Percentiles rank a stretch among this genome's conserved stretches.
Conservation (phyloP, 148 eudicot species). For the Simmondsia chinensis region DNA sequence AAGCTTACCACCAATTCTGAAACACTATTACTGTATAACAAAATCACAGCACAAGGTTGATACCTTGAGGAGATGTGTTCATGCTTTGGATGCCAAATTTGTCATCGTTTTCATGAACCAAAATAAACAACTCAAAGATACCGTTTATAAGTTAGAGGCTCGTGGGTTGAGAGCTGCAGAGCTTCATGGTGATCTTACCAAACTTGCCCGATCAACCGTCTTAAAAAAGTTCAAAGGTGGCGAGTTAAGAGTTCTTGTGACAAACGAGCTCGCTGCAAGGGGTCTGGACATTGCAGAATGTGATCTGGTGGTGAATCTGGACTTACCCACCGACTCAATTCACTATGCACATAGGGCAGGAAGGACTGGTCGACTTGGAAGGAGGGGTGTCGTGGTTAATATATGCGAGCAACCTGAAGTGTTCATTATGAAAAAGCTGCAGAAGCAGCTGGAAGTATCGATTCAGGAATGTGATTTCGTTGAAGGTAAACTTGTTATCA, state of each 20-base stretch:
- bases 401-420: constrained; percentile 76
- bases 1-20: constrained; percentile 73
- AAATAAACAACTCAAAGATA: constrained; percentile 73
- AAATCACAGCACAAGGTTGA: constrained; percentile 84
- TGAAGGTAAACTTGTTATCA: constrained; percentile 58
- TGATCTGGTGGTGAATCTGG: constrained; percentile 92
- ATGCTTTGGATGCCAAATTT: constrained; percentile 69
- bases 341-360: constrained; percentile 98
- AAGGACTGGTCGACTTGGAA: constrained; percentile 86
- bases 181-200: constrained; percentile 82
- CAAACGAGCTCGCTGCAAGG: constrained; percentile 91
- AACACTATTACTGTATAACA: constrained; percentile 61
- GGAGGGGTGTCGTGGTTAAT: constrained; percentile 72
- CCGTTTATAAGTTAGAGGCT: constrained; percentile 78
- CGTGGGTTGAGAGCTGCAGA: constrained; percentile 80
- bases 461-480: constrained; percentile 66
- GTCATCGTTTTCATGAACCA: constrained; percentile 92
- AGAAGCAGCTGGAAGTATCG: constrained; percentile 72
- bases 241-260: constrained; percentile 67
- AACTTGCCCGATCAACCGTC: constrained; percentile 68
- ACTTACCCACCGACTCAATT: constrained; percentile 71
- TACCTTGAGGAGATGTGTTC: constrained; percentile 69
- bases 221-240: constrained; percentile 77
- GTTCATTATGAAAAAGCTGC: constrained; percentile 78
- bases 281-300: constrained; percentile 88